Evolutionary conservation across 2,329 filamentous ascomycete genomes (phyloP).

Genomic region (Xylariaceae sp.): DNA sequence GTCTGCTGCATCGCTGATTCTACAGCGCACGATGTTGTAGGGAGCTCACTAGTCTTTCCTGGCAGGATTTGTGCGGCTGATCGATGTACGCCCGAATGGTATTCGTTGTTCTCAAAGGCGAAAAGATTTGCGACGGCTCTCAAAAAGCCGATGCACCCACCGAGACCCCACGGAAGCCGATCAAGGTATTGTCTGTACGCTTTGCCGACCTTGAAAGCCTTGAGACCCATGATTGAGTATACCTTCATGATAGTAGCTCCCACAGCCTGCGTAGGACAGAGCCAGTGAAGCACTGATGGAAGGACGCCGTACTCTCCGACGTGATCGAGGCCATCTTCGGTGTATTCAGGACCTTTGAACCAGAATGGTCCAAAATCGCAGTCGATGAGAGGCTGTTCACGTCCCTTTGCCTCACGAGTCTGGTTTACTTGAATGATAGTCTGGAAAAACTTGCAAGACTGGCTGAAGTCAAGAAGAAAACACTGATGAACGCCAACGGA

Average conservation of each 20-base stretch:
- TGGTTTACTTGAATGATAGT: slow-evolving; percentile 15
- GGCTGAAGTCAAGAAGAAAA: slow-evolving; percentile 27
- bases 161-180: slow-evolving; percentile 20
- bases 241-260: slow-evolving; percentile 13
- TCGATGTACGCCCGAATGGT: neutral
- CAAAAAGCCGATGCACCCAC: slow-evolving; percentile 17
- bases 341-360: slow-evolving; percentile 17
- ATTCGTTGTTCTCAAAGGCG: slow-evolving; percentile 4
- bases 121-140: slow-evolving; percentile 17
- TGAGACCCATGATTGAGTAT: slow-evolving; percentile 11
- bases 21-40: no score
- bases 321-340: slow-evolving; percentile 9
- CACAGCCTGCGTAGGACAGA: slow-evolving; percentile 16
- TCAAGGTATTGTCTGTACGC: slow-evolving; percentile 27
- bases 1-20: neutral
- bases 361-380: slow-evolving; percentile 22
- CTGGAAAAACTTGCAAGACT: slow-evolving; percentile 17
- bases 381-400: neutral
- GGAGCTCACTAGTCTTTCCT: neutral
- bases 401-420: neutral
- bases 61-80: neutral
- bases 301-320: slow-evolving; percentile 22
- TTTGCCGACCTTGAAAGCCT: slow-evolving; percentile 23
- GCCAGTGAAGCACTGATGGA: slow-evolving; percentile 14
- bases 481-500: slow-evolving; percentile 27